Percentiles rank a stretch among this genome's conserved stretches.
Evolutionary conservation across 2,329 filamentous ascomycete species (phyloP).

Genomic region (Pezicula neosporulosa): DNA sequence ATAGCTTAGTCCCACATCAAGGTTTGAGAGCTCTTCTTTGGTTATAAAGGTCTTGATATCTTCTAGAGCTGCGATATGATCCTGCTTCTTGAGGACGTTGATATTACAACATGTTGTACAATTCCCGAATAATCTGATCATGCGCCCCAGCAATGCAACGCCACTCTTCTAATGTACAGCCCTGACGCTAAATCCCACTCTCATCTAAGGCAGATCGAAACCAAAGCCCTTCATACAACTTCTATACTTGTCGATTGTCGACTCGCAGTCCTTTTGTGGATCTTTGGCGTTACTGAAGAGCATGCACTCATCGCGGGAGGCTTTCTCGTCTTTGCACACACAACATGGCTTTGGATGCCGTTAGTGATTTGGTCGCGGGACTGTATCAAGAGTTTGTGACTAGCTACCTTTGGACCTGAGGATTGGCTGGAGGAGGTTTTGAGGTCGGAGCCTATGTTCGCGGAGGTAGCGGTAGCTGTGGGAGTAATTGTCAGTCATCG

Average conservation of each 20-base stretch:
- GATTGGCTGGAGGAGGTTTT: slow-evolving; percentile 19
- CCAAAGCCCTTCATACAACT: slow-evolving; percentile 91
- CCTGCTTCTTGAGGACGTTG: neutral
- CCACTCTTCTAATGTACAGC: slow-evolving; percentile 6
- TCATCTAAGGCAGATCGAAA: slow-evolving; percentile 55
- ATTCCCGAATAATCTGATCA: slow-evolving; percentile 2
- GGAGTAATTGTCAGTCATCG: slow-evolving; percentile 7
- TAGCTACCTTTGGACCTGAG: slow-evolving; percentile 21
- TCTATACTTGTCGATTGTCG: slow-evolving; percentile 80
- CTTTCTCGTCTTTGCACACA: slow-evolving; percentile 95
- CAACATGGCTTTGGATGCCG: slow-evolving; percentile 75
- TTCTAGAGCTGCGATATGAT: slow-evolving; percentile 20
- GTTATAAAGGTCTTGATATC: neutral
- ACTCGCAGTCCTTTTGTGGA: slow-evolving; percentile 78
- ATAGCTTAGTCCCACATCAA: neutral
- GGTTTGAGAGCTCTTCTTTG: neutral
- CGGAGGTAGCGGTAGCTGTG: slow-evolving; percentile 22
- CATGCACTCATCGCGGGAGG: slow-evolving; percentile 95
- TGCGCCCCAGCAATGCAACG: slow-evolving; percentile 23
- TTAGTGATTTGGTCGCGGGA: slow-evolving; percentile 3
- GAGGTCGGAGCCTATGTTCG: slow-evolving; percentile 20
- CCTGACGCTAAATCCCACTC: slow-evolving; percentile 6
- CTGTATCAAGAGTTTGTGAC: neutral
- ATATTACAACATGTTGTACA: neutral
- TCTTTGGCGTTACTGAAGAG: slow-evolving; percentile 86